These are phyloP conservation scores for Ascoidea tarda DNA, from an alignment of 805 yeast genomes.

Conservation along the genomic window DNA sequence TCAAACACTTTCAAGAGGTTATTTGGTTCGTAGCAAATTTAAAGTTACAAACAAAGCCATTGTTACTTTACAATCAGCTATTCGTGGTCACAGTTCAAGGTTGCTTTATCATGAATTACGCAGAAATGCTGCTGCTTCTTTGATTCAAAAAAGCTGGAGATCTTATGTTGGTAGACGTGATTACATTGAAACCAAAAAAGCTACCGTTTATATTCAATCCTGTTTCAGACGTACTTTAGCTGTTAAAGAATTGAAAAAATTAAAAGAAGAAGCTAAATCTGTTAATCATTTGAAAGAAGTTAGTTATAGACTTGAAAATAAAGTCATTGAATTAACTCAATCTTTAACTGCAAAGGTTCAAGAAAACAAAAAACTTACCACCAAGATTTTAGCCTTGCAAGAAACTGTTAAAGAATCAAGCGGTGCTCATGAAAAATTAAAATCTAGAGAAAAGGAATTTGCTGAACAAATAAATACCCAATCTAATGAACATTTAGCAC, in stretches of 20 bases:
- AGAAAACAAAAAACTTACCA: constrained; percentile 62
- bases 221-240: constrained; percentile 70
- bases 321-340: constrained; percentile 93
- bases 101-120: constrained; percentile 32
- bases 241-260: constrained; percentile 38
- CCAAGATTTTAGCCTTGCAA: constrained; percentile 41
- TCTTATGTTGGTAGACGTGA: constrained; percentile 46
- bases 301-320: constrained; percentile 86
- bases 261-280: constrained; percentile 83
- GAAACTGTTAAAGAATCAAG: constrained; percentile 38
- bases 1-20: constrained; percentile 55
- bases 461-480: constrained; percentile 29
- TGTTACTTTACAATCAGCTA: constrained; percentile 31
- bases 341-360: constrained; percentile 63
- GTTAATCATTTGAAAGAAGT: constrained; percentile 84
- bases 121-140: constrained; percentile 48
- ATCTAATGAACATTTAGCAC: constrained; percentile 31
- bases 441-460: constrained; percentile 40
- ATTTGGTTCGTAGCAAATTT: constrained; percentile 27
- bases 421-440: constrained; percentile 36
- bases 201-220: constrained; percentile 65
- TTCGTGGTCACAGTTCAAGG: constrained; percentile 41
- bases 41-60: constrained; percentile 17
- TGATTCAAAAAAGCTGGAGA: constrained; percentile 64
- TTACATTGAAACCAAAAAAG: constrained; percentile 30